These are phyloP conservation scores for Aspergillus cejpii DNA, from an alignment of 2,329 filamentous ascomycete species.

Conservation along the genomic window DNA sequence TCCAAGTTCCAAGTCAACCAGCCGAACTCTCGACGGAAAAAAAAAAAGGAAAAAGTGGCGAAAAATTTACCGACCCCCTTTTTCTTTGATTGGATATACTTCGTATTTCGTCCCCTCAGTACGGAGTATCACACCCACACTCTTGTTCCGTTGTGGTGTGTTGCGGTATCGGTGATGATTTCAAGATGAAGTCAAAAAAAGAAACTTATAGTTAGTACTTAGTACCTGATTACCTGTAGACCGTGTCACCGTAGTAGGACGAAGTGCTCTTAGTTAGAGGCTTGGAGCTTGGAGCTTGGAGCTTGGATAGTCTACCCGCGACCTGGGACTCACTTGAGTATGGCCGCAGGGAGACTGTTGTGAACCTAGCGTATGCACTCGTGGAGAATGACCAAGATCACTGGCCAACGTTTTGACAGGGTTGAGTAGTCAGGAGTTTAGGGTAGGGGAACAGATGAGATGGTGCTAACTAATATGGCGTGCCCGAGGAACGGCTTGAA, in stretches of 20 bases:
- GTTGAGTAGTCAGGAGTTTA: slow-evolving; percentile 14
- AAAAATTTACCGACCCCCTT: slow-evolving; percentile 12
- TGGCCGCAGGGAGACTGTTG: slow-evolving; percentile 17
- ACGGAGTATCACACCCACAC: slow-evolving; percentile 3
- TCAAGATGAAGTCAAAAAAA: slow-evolving; percentile 16
- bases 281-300: slow-evolving; percentile 24
- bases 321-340: slow-evolving; percentile 25
- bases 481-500: slow-evolving; percentile 32
- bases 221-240: too few relatives aligned
- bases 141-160: slow-evolving; percentile 14
- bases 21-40: slow-evolving; percentile 16
- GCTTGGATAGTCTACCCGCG: slow-evolving; percentile 34
- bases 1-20: slow-evolving; percentile 1
- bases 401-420: slow-evolving; percentile 19
- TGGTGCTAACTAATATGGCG: slow-evolving; percentile 26
- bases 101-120: slow-evolving; percentile 1
- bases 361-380: slow-evolving; percentile 33
- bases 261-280: slow-evolving; percentile 13
- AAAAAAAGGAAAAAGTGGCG: too few relatives aligned
- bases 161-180: slow-evolving; percentile 2
- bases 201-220: slow-evolving; percentile 12
- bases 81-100: slow-evolving; percentile 8
- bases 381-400: slow-evolving; percentile 30
- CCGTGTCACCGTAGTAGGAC: slow-evolving; percentile 8
- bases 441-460: slow-evolving; percentile 13